These are phyloP conservation scores for Lotmaria passim DNA, from an alignment of 208 protist species.

Conservation along the genomic window DNA sequence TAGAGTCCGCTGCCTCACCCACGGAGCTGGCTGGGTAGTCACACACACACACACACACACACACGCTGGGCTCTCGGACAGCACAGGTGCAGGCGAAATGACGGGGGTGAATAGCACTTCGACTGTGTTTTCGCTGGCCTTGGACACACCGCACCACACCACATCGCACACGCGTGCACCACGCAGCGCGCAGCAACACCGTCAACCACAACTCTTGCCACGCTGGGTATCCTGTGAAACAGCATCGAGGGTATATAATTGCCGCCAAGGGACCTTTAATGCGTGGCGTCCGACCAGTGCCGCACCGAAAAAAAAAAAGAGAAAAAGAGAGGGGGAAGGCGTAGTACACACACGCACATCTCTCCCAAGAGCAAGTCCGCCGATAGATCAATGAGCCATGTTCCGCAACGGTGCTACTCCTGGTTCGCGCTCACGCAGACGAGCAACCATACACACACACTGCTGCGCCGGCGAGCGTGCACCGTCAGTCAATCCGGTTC, in stretches of 20 bases:
- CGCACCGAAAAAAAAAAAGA: constrained; percentile 1
- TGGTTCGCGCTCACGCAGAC: constrained; percentile 6
- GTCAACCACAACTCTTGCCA: constrained; percentile 24
- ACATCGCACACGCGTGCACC: background rate
- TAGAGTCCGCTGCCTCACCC: constrained; percentile 40
- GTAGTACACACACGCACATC: background rate
- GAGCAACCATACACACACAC: too few species aligned
- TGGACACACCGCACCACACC: too few species aligned
- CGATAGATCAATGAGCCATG: constrained; percentile 29
- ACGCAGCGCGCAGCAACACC: background rate
- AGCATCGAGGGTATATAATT: constrained; percentile 36
- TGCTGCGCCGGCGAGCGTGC: too few species aligned
- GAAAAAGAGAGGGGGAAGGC: background rate
- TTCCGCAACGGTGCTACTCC: constrained; percentile 36
- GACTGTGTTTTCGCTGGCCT: constrained; percentile 42
- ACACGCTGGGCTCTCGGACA: constrained; percentile 10
- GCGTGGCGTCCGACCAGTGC: constrained; percentile 6
- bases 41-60: background rate
- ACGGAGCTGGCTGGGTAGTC: constrained; percentile 13
- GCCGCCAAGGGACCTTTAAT: constrained; percentile 42
- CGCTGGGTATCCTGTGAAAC: constrained; percentile 50
- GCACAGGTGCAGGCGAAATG: constrained; percentile 41
- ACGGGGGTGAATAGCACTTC: constrained; percentile 22
- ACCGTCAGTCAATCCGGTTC: background rate
- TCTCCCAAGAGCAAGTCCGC: constrained; percentile 31